Percentiles rank a stretch among this genome's conserved stretches.
Conservation (phyloP, 2,329 filamentous ascomycete genomes). For the Claviceps quebecensis region DNA sequence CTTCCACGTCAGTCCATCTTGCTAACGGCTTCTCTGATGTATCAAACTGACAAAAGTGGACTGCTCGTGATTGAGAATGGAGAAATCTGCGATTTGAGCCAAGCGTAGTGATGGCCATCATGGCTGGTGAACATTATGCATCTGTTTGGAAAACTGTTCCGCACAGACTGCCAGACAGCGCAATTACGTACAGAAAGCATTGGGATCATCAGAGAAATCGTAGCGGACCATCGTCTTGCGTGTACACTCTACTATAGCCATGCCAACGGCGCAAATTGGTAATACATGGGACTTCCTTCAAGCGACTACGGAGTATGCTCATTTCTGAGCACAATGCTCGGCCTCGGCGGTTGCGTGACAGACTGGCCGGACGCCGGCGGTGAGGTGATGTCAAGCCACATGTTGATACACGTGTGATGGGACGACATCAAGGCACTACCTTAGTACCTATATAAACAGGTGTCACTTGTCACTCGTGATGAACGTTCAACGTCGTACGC, state of each 20-base stretch:
- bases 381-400: not conserved
- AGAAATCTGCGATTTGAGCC: not conserved
- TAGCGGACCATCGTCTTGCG: not conserved
- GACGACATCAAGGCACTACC: not conserved
- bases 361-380: not conserved
- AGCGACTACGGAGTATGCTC: not conserved
- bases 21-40: conserved; percentile 13
- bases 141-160: not conserved
- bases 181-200: not conserved
- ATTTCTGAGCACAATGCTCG: not conserved
- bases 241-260: not conserved
- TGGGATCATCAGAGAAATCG: not conserved
- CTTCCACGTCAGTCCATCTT: conserved; percentile 20
- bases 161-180: not conserved
- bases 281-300: not conserved
- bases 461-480: not conserved
- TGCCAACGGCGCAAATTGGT: not conserved
- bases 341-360: too few relatives aligned
- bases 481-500: not conserved
- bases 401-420: not conserved
- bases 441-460: too few relatives aligned
- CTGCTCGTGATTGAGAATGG: not conserved
- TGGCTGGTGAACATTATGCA: not conserved
- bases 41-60: conserved; percentile 4
- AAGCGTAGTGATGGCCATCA: not conserved